These are phyloP conservation scores for Lepidium africanum DNA, from an alignment of 345 rosid genomes.

Conservation along the genomic window DNA sequence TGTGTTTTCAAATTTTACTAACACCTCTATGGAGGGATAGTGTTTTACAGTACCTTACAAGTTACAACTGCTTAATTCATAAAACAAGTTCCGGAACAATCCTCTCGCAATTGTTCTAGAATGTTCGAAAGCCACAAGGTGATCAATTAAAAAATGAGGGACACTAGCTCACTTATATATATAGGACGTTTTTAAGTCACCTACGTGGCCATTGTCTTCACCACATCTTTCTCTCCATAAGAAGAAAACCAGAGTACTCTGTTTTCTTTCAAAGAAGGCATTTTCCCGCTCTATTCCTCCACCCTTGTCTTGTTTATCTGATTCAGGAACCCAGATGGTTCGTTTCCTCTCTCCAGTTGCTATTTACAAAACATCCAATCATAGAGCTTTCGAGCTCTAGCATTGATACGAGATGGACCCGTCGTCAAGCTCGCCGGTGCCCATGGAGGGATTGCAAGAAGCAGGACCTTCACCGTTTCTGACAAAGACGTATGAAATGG, in stretches of 20 bases:
- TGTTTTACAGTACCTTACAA: background rate
- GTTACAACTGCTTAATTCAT: background rate
- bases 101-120: slow-evolving; percentile 23
- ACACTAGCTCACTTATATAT: background rate
- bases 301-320: background rate
- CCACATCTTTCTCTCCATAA: slow-evolving; percentile 8
- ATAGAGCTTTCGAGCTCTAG: background rate
- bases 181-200: background rate
- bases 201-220: slow-evolving; percentile 8
- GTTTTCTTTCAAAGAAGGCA: background rate
- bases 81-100: slow-evolving; percentile 30
- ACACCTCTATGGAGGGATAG: background rate
- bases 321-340: background rate
- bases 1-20: background rate
- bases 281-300: slow-evolving; percentile 3
- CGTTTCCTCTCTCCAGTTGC: background rate
- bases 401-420: background rate
- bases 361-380: background rate
- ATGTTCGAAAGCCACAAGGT: slow-evolving; percentile 29
- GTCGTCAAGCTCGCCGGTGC: slow-evolving; percentile 22
- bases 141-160: background rate
- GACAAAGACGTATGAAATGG: slow-evolving; percentile 76
- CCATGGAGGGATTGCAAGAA: slow-evolving; percentile 70
- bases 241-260: background rate
- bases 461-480: slow-evolving; percentile 76